Base-by-base conservation (phyloP, 257 asterid species). In the Solanum stenotomum region DNA sequence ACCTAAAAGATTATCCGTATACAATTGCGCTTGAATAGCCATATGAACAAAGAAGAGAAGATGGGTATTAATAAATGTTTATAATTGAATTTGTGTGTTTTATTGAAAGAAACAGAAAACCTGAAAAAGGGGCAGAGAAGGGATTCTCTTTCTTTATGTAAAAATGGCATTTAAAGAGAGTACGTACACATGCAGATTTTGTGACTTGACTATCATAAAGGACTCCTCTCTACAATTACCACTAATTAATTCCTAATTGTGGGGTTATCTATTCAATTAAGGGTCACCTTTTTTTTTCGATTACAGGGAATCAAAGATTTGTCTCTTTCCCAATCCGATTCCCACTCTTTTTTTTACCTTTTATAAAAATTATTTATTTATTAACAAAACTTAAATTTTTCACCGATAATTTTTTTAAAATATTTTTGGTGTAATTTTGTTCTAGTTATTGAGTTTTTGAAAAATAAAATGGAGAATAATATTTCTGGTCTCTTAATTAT, bases 21-120 rank as follows among this genome's bases (percentile, higher is more conserved):
- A 91, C 79, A 92, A 42, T 84, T 95, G 95, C 1, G 98, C 93
- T 91, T 92, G 93, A 89, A 95, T 88, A 29, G 96, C 98, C 98
- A 94, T 95, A 49, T 76, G 7, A 35, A 9, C 78, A 52, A 38
- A 31, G 22, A 49, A 31, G 59, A 49, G 56, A 49, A 49, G 8
- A 52, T 16, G 9, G 23, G 23, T 14, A 42, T 46, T 49, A 49
- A 1, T 42, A 42, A 52, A 52, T 37, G 5, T 23, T 18, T 12
- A 29, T 4, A 61, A 23, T 35, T 75, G 27, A 34, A 29, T 34
- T 8, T 46, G 18, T 56, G 38, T 81, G 49, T 49, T 49, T 85
- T 25, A 82, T 77, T 88, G 25, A 75, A 22, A 35, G 94, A 90
- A 93, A 92, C 93, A 86, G 91, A 90, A 86, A 84, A 74, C n/a